phyloP scores from a whole-genome alignment of 805 yeast genomes.

The Torulaspora gathmanii region DNA sequence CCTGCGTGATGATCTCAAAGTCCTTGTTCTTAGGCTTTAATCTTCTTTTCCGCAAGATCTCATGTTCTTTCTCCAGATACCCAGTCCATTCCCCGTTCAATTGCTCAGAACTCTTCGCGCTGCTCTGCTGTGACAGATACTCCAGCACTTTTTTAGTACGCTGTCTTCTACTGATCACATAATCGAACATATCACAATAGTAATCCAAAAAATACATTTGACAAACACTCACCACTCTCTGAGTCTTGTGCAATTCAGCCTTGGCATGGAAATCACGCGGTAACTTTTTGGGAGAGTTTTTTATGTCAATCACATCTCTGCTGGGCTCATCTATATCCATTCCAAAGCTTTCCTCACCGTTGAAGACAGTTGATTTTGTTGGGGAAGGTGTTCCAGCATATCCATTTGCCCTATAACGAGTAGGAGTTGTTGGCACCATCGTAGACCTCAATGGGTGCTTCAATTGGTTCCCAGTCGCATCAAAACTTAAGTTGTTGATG shows the following conservation, averaged over 20 bases:
- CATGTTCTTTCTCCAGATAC: constrained; percentile 80
- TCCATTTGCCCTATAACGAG: constrained; percentile 18
- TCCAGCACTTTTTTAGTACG: constrained; percentile 67
- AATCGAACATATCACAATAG: constrained; percentile 93
- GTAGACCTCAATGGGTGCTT: constrained; percentile 15
- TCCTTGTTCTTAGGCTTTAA: constrained; percentile 91
- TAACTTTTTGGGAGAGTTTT: constrained; percentile 35
- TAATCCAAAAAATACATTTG: constrained; percentile 92
- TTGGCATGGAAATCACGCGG: constrained; percentile 48
- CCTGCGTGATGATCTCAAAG: constrained; percentile 94
- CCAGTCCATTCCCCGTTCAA: constrained; percentile 62
- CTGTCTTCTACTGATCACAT: constrained; percentile 80
- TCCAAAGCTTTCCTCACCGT: constrained; percentile 29
- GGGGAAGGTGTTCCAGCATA: constrained; percentile 30
- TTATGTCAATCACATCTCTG: constrained; percentile 23
- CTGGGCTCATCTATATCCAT: constrained; percentile 35
- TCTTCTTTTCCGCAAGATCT: constrained; percentile 79
- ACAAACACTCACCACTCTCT: constrained; percentile 82
- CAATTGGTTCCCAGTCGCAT: constrained; percentile 15
- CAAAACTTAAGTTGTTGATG: constrained; percentile 34
- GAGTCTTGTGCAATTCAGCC: constrained; percentile 70
- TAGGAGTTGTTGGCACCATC: constrained; percentile 16
- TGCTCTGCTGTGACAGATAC: constrained; percentile 41
- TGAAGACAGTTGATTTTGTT: constrained; percentile 26
- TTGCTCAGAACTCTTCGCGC: constrained; percentile 35